Base-by-base conservation (phyloP, 208 protist genomes). In the Crithidia brevicula region DNA sequence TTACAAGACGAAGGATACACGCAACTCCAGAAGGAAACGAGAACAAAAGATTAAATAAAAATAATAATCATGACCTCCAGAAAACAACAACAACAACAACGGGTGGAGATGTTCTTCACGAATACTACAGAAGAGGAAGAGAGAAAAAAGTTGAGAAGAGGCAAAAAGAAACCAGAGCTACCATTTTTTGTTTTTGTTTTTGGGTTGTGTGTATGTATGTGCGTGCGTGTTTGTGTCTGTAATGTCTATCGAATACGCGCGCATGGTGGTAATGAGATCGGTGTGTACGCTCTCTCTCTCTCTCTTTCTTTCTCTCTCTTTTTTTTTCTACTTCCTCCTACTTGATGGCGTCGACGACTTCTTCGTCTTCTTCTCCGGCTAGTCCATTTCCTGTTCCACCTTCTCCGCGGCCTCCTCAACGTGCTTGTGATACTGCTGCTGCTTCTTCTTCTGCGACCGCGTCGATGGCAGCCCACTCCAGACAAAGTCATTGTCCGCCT, bases 401-500 rank as follows among this genome's bases (percentile, higher is more conserved):
- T 58, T 3, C 18, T 23, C 10, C 2, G 50, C 22, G 1, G 38
- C 57, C 1, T 59, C 25, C 16, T 30, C 5, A n/a, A 51, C 15
- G 2, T 50, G 27, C 38, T 58, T 23, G n/a, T 33, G 25, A n/a
- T 5, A 33, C 4, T 22, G 7, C 15, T 20, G 38, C 59, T 65
- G 59, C 45, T 50, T 10, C 8, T 23, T 3, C 59, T 65, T 38
- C 49, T 81, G 60, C 50, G 10, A 9, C 42, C 62, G 2, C 27
- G 53, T 61, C 28, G 20, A 34, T 8, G 51, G 16, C 6, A 72
- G 51, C 22, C 63, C 56, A 16, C 46, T 62, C 57, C 49, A 75
- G 30, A 62, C 70, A 40, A 72, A 64, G 23, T 76, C 54, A 31
- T 74, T 59, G 13, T 57, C 71, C 10, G 52, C 51, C 1, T 67